Evolutionary conservation across 495 filamentous ascomycete species (phyloP).

Genomic region (Xylaria sp.): DNA sequence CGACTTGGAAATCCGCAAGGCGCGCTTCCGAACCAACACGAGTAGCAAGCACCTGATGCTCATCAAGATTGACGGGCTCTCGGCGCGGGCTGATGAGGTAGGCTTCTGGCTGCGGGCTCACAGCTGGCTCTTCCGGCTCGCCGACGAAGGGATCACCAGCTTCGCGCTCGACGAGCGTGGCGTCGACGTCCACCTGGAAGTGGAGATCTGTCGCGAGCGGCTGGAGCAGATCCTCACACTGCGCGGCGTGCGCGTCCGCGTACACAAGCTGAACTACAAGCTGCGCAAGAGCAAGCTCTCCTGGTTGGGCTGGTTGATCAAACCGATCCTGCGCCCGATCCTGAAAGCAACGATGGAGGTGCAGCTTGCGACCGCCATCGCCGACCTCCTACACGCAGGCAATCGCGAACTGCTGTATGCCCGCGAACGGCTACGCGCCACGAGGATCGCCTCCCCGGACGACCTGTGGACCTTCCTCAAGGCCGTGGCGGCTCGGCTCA

Average conservation of each 20-base stretch:
- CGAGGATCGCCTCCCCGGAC: conserved; percentile 79
- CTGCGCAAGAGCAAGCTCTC: conserved; percentile 76
- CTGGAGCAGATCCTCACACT: conserved; percentile 84
- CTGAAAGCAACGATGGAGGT: conserved; percentile 80
- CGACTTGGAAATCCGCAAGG: conserved; percentile 83
- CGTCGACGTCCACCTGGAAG: conserved; percentile 81
- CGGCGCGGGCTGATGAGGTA: conserved; percentile 81
- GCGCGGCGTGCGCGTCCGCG: conserved; percentile 72
- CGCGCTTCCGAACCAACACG: conserved; percentile 72
- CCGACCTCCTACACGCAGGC: conserved; percentile 68
- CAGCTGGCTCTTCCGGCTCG: conserved; percentile 68
- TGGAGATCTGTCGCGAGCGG: conserved; percentile 76
- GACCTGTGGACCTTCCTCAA: conserved; percentile 81
- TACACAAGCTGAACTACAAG: conserved; percentile 86
- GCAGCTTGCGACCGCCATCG: conserved; percentile 75
- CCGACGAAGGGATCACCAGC: conserved; percentile 82
- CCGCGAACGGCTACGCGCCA: conserved; percentile 83
- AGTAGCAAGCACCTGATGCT: conserved; percentile 73
- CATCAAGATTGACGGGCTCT: conserved; percentile 78
- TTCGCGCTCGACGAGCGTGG: conserved; percentile 86
- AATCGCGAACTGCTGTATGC: conserved; percentile 90
- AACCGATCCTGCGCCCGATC: conserved; percentile 82
- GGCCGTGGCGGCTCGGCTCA: conserved; percentile 77
- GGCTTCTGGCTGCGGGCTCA: conserved; percentile 78
- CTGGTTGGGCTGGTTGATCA: conserved; percentile 81